A percentile compares a stretch with the other conserved stretches of the same genome.
Evolutionary conservation across 2,329 filamentous ascomycete species (phyloP).

Genomic region (Ophiocordyceps unilateralis): DNA sequence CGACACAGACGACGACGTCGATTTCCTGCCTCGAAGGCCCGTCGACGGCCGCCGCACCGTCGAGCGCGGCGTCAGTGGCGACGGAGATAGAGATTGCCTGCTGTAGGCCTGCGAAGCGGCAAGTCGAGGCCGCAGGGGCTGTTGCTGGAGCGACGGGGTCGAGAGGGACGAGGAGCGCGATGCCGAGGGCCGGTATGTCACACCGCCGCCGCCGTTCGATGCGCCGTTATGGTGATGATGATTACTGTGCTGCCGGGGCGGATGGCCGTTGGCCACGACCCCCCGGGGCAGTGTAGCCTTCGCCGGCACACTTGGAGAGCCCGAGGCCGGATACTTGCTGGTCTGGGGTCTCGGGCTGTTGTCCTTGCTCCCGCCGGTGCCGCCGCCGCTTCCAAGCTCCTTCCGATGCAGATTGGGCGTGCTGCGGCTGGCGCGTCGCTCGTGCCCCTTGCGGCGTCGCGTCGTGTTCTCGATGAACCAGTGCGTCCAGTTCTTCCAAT

Average conservation of each 20-base stretch:
- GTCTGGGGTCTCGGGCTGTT: constrained; percentile 41
- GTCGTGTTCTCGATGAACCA: constrained; percentile 45
- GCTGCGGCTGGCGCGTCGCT: constrained; percentile 36
- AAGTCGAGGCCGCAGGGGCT: constrained; percentile 11
- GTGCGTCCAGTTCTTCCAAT: constrained; percentile 48
- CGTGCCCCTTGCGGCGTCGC: constrained; percentile 28
- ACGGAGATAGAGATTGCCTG: constrained; percentile 70
- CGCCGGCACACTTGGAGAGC: constrained; percentile 15
- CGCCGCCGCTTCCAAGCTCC: constrained; percentile 22
- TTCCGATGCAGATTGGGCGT: constrained; percentile 41
- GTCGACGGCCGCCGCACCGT: constrained; percentile 69
- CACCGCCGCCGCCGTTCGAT: neutral
- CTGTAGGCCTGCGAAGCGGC: constrained; percentile 31
- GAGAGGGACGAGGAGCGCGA: constrained; percentile 7
- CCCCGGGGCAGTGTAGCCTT: constrained; percentile 31
- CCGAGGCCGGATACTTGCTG: constrained; percentile 32
- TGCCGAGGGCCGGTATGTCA: constrained; percentile 7
- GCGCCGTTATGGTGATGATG: neutral
- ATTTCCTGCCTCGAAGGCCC: constrained; percentile 80
- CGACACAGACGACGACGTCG: constrained; percentile 86
- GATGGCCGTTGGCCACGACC: constrained; percentile 33
- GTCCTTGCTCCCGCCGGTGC: too few relatives aligned
- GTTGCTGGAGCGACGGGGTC: constrained; percentile 10
- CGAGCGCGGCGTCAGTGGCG: constrained; percentile 73
- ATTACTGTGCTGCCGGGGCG: constrained; percentile 2